Evolutionary conservation across 2,329 filamentous ascomycete genomes (phyloP), one percentile per base, ranked within the genome.

Genomic region (Botryotinia narcissicola): DNA sequence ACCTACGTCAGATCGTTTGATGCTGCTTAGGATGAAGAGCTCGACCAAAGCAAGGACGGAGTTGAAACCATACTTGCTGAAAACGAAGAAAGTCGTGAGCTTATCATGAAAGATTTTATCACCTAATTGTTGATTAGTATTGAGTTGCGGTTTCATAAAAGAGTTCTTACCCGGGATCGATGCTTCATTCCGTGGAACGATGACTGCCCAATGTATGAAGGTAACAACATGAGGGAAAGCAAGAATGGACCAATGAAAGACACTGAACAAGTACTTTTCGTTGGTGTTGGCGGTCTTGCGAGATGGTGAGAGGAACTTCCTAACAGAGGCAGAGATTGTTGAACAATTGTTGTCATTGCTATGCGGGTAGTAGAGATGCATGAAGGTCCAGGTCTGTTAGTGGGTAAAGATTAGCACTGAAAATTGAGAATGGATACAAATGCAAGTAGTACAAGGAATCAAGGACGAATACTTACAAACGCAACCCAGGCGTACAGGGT

Each of bases 301-400:
- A 68, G 79, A 77, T 74, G 79, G 76, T 54, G 78, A 78, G 57
- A 81, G 73, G 46, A 78, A 64, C 57, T 72, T 77, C 69, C 79
- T 77, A 20, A 78, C 10, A 16, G 48, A 66, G 40, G 75, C 75
- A 9, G 75, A 69, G 9, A 35, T 6, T 5, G 74, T 70, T 51
- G 57, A 74, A 40, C 62, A 63, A 37, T 76, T 76, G 14, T 71
- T 76, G 40, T 71, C 75, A 29, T 79, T 74, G 51, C 78, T 76
- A 59, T 79, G 77, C 64, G 78, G 79, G 71, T 80, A 80, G 61
- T 80, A 73, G n/a, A 81, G 76, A 64, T 81, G 80, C 78, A 81
- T 80, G 73, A 76, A 78, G 32, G 80, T 80, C 80, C 80, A 81
- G n/a, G 70, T 75, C 80, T 81, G 72, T 37, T n/a, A 29, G 29